These are phyloP conservation scores for Cardamine occulta DNA, from an alignment of 345 rosid species.

Conservation along the genomic window DNA sequence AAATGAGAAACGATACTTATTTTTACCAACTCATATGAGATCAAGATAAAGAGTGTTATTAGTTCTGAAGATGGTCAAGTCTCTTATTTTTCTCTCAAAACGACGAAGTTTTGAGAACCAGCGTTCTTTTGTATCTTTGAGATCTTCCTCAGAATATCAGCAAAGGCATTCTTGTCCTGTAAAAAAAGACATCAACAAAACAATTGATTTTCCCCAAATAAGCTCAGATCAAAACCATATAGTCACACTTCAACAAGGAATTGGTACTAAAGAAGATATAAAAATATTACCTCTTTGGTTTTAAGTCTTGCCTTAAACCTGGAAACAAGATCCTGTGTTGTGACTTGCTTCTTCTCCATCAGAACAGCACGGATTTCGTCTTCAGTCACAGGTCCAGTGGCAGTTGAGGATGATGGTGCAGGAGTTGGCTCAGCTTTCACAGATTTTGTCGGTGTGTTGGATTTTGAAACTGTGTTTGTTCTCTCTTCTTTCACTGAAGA, in stretches of 20 bases:
- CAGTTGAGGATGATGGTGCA: constrained; percentile 48
- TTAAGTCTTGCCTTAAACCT: constrained; percentile 78
- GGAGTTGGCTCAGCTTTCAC: constrained; percentile 46
- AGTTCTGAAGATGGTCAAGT: background rate
- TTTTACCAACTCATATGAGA: constrained; percentile 15
- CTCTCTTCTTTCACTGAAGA: constrained; percentile 57
- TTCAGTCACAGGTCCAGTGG: constrained; percentile 79
- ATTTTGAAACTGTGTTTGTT: constrained; percentile 46
- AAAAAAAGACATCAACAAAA: background rate
- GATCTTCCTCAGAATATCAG: constrained; percentile 75
- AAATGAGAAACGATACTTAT: background rate
- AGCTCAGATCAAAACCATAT: constrained; percentile 8
- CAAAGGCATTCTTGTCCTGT: constrained; percentile 90
- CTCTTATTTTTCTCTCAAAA: constrained; percentile 69
- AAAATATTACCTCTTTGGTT: constrained; percentile 59
- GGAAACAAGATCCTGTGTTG: constrained; percentile 90
- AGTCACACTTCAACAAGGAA: background rate
- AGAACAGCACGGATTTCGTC: constrained; percentile 87
- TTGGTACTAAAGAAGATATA: background rate
- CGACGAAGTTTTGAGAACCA: constrained; percentile 68
- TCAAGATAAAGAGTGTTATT: background rate
- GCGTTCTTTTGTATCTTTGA: constrained; percentile 88
- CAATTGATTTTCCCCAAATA: background rate
- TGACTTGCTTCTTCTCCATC: constrained; percentile 74
- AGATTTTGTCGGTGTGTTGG: constrained; percentile 49